These are phyloP conservation scores for Sodiomyces alkalinus DNA, from an alignment of 2,329 filamentous ascomycete genomes.

Conservation along the genomic window DNA sequence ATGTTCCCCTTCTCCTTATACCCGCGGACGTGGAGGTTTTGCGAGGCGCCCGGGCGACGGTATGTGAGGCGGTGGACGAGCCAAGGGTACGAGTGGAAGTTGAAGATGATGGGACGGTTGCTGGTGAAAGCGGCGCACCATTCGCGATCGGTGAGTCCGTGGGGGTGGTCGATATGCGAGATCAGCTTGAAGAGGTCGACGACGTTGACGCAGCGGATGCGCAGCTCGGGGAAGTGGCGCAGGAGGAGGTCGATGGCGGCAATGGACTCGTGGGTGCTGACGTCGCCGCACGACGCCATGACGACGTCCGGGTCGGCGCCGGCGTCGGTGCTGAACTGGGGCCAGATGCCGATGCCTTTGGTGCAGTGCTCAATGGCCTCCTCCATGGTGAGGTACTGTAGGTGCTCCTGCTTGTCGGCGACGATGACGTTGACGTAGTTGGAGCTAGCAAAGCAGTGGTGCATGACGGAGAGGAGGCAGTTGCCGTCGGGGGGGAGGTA, in stretches of 20 bases:
- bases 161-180: slow-evolving; percentile 52
- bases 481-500: slow-evolving; percentile 72
- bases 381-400: slow-evolving; percentile 63
- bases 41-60: slow-evolving; percentile 48
- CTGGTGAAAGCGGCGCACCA: slow-evolving; percentile 58
- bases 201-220: slow-evolving; percentile 66
- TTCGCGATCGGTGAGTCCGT: slow-evolving; percentile 52
- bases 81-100: slow-evolving; percentile 76
- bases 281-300: slow-evolving; percentile 63
- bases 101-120: slow-evolving; percentile 62
- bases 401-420: slow-evolving; percentile 64
- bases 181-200: slow-evolving; percentile 73
- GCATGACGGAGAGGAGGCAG: slow-evolving; percentile 58
- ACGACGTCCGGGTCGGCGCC: slow-evolving; percentile 56
- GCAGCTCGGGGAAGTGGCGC: slow-evolving; percentile 54
- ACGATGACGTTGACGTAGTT: slow-evolving; percentile 77
- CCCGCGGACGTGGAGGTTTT: slow-evolving; percentile 58
- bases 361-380: slow-evolving; percentile 61
- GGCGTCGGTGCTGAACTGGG: slow-evolving; percentile 57
- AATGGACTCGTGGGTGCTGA: slow-evolving; percentile 58
- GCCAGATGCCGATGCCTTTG: slow-evolving; percentile 67
- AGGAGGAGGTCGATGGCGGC: slow-evolving; percentile 61
- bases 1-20: slow-evolving; percentile 79
- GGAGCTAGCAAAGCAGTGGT: slow-evolving; percentile 56
- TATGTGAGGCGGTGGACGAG: slow-evolving; percentile 64